Evolutionary conservation across 2,329 filamentous ascomycete genomes (phyloP).

Genomic region (Thelonectria discophora): DNA sequence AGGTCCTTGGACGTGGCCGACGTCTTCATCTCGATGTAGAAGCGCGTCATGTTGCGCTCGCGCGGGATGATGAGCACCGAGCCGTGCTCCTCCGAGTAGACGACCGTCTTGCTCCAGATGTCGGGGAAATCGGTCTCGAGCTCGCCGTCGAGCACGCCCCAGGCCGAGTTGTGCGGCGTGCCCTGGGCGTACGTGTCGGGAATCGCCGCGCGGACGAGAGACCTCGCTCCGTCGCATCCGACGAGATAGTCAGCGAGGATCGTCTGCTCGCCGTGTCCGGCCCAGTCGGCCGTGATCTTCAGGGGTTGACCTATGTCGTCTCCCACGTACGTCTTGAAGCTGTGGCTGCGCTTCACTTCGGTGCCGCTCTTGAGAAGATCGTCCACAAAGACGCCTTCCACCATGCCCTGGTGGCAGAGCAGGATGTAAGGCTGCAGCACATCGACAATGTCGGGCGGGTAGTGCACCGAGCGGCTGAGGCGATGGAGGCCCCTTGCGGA

Average conservation of each 20-base stretch:
- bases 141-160: conserved; percentile 76
- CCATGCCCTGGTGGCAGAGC: conserved; percentile 75
- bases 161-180: conserved; percentile 63
- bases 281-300: conserved; percentile 55
- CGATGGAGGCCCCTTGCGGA: conserved; percentile 61
- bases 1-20: conserved; percentile 48
- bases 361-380: conserved; percentile 71
- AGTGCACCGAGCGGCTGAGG: conserved; percentile 71
- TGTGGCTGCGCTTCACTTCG: conserved; percentile 68
- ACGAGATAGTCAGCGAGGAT: conserved; percentile 70
- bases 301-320: conserved; percentile 52
- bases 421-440: conserved; percentile 64
- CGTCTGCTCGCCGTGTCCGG: conserved; percentile 58
- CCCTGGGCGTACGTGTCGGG: conserved; percentile 62
- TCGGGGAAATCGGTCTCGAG: conserved; percentile 77
- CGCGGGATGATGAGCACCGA: conserved; percentile 76
- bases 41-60: conserved; percentile 74
- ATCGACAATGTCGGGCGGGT: conserved; percentile 64
- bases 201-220: conserved; percentile 71
- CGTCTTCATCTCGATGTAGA: conserved; percentile 65
- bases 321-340: conserved; percentile 63
- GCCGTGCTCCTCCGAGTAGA: conserved; percentile 71
- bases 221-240: conserved; percentile 77
- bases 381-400: conserved; percentile 73
- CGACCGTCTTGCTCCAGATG: conserved; percentile 75